A percentile compares a stretch with the other conserved stretches of the same genome.
Conservation (phyloP, 1,284 basidiomycete species). For the Xerocomus cyaneibrunnescens region DNA sequence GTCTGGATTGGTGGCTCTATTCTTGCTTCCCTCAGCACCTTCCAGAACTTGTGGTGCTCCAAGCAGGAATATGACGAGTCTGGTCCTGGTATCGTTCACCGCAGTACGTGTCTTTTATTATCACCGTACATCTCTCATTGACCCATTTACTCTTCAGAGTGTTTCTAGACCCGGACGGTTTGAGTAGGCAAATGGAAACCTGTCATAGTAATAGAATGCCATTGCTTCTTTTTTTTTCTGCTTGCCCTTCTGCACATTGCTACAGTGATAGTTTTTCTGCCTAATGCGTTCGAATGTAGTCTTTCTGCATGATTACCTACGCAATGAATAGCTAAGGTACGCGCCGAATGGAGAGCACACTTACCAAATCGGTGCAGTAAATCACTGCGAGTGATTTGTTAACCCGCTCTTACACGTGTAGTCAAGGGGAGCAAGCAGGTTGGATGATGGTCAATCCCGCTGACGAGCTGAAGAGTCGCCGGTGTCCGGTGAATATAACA, state of each 20-base stretch:
- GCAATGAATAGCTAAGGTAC: too few species aligned
- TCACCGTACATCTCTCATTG: background rate
- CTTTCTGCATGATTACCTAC: too few species aligned
- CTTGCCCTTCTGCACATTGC: constrained; percentile 19
- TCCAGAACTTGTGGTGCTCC: constrained; percentile 93
- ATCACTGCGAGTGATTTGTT: too few species aligned
- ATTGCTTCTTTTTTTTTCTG: constrained; percentile 19
- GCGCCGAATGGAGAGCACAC: too few species aligned
- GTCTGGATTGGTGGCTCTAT: constrained; percentile 99
- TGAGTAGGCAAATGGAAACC: constrained; percentile 21
- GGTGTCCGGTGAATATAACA: too few species aligned
- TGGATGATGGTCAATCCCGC: too few species aligned
- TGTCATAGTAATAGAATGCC: constrained; percentile 28
- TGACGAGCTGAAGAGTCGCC: too few species aligned
- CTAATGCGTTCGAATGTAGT: constrained; percentile 28
- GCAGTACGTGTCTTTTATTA: constrained; percentile 38
- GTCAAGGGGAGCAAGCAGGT: too few species aligned
- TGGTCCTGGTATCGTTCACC: constrained; percentile 2
- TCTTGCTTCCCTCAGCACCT: constrained; percentile 91
- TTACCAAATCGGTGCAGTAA: too few species aligned
- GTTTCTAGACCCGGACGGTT: constrained; percentile 29
- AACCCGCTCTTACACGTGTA: too few species aligned
- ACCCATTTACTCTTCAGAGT: constrained; percentile 24
- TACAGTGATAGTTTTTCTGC: constrained; percentile 17
- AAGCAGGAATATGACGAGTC: constrained; percentile 90